Conservation (phyloP, 768 basidiomycete genomes). For the Russula compacta region DNA sequence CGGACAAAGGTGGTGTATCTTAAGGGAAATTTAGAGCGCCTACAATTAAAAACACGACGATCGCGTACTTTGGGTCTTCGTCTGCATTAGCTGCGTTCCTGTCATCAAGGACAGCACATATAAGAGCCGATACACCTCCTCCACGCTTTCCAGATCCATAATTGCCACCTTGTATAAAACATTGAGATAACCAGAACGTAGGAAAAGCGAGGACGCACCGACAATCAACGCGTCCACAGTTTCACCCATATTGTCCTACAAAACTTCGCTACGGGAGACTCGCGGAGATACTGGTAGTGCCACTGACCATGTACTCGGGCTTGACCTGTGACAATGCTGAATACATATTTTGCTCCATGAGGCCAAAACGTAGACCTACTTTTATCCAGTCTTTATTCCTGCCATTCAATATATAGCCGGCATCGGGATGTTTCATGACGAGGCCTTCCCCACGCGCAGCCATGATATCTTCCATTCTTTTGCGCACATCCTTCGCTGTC, state of each 20-base stretch:
- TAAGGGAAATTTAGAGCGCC: slow-evolving; percentile 25
- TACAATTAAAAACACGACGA: neutral
- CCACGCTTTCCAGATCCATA: slow-evolving; percentile 82
- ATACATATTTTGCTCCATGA: neutral
- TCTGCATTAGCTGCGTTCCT: slow-evolving; percentile 44
- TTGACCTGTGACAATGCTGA: slow-evolving; percentile 44
- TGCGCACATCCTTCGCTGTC: slow-evolving; percentile 73
- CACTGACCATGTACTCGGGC: slow-evolving; percentile 73
- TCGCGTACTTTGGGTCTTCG: slow-evolving; percentile 52
- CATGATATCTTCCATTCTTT: slow-evolving; percentile 76
- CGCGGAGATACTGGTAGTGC: neutral
- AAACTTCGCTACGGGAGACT: neutral
- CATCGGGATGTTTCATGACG: slow-evolving; percentile 78
- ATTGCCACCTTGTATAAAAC: slow-evolving; percentile 53
- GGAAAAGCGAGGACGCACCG: slow-evolving; percentile 38
- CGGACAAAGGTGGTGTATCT: slow-evolving; percentile 86
- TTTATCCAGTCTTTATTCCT: slow-evolving; percentile 93
- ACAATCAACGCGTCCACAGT: slow-evolving; percentile 89
- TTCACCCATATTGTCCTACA: slow-evolving; percentile 83
- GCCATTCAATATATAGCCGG: slow-evolving; percentile 78
- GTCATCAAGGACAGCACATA: slow-evolving; percentile 86
- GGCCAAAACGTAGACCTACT: slow-evolving; percentile 28
- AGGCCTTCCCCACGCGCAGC: slow-evolving; percentile 84
- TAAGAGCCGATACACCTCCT: slow-evolving; percentile 81
- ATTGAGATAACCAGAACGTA: neutral